These are phyloP conservation scores for Thelonectria rubi DNA, from an alignment of 2,329 filamentous ascomycete species.

Conservation along the genomic window DNA sequence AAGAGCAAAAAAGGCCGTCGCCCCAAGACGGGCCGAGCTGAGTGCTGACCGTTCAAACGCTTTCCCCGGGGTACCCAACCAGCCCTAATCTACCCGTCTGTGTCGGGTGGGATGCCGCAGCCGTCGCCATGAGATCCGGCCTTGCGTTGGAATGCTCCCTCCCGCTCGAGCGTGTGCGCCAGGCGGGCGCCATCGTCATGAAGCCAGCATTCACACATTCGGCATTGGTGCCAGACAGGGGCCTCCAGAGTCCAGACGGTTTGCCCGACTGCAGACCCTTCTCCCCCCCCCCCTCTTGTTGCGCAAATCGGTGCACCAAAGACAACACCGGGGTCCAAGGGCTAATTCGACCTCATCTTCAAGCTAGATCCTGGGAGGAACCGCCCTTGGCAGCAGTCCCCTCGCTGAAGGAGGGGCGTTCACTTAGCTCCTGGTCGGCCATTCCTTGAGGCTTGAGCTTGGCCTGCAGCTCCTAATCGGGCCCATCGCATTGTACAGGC, in stretches of 20 bases:
- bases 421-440: constrained; percentile 13
- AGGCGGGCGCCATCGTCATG: background rate
- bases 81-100: no score
- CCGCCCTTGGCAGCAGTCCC: constrained; percentile 23
- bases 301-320: constrained; percentile 7
- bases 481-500: constrained; percentile 18
- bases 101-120: no score
- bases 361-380: constrained; percentile 5
- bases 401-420: constrained; percentile 23
- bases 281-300: background rate
- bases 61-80: no score
- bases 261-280: constrained; percentile 12
- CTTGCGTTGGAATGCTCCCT: background rate
- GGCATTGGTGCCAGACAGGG: constrained; percentile 6
- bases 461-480: constrained; percentile 21
- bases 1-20: no score
- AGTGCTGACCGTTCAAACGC: no score
- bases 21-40: no score
- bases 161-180: background rate
- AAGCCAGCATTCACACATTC: background rate
- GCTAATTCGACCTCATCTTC: constrained; percentile 13
- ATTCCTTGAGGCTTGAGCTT: constrained; percentile 20
- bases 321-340: constrained; percentile 6
- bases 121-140: no score
- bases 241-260: constrained; percentile 1